Base-by-base conservation (phyloP, 2,329 filamentous ascomycete species). In the Aspergillus spinulosporus region DNA sequence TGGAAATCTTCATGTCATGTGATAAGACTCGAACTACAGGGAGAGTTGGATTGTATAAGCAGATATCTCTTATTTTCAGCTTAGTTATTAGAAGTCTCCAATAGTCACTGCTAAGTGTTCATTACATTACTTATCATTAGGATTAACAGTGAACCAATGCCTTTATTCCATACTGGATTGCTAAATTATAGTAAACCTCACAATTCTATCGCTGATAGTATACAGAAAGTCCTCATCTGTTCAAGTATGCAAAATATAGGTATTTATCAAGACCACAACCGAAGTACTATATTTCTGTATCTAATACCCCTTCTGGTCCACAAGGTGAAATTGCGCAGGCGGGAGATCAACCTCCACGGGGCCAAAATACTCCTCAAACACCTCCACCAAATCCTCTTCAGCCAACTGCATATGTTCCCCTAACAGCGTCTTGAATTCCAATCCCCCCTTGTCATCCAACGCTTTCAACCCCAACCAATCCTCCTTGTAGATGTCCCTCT, bases 381-480 rank as follows among this genome's bases (percentile, higher is more conserved):
- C 82, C 47, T 84, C 79, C 58, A 77, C 82, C 67, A 97, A 71
- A 32, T 87, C 72, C 64, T 88, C 78, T 8, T 90, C 84, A 0
- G 79, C 76, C 59, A 97, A 76, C 59, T 86, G 76, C 92, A 99
- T 97, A 77, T 99, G 94, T 26, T 84, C 83, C 0, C 93, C 94
- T 3, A 86, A 80, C 0, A 86, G 82, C 2, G 80, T 86, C 71
- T 85, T 80, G 74, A 97, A 96, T 55, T 87, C 82, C 65, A 99
- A 76, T 1, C 84, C 89, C 2, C 88, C 90, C 77, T 88, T 88
- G 71, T 87, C 77, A 76, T 97, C 92, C 67, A 99, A 76, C 65
- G 78, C 76, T 72, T 84, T 89, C 71, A 99, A 77, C 0, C 94
- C 94, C 29, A 99, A 77, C 94, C 94, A 99, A 76, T 99, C 93